These are phyloP conservation scores for Sugiyamaella japonica DNA, from an alignment of 1,139 yeast species.

Conservation along the genomic window DNA sequence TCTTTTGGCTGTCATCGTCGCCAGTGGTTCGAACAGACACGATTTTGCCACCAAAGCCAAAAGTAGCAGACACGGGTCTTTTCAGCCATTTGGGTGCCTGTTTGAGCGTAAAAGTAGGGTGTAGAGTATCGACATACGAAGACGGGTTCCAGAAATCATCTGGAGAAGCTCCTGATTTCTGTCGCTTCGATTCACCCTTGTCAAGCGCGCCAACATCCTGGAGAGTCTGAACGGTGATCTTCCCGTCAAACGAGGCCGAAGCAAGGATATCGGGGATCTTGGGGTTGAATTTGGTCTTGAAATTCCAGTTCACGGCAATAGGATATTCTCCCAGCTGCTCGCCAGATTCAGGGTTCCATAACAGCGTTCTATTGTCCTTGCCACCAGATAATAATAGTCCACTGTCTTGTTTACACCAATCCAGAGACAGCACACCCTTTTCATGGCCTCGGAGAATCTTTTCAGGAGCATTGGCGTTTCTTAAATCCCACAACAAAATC, in stretches of 20 bases:
- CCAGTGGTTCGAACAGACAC: conserved; percentile 55
- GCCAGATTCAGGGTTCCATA: conserved; percentile 87
- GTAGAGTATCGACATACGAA: conserved; percentile 64
- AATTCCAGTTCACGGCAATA: conserved; percentile 91
- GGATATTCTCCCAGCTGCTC: conserved; percentile 82
- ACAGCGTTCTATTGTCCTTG: conserved; percentile 79
- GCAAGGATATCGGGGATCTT: conserved; percentile 88
- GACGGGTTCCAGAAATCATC: conserved; percentile 90
- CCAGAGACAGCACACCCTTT: conserved; percentile 84
- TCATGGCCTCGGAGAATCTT: conserved; percentile 73
- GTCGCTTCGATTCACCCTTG: conserved; percentile 10
- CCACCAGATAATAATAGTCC: conserved; percentile 81
- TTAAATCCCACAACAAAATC: conserved; percentile 87
- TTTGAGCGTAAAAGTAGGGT: conserved; percentile 55
- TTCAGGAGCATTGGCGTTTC: conserved; percentile 90
- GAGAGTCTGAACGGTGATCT: conserved; percentile 75
- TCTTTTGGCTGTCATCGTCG: conserved; percentile 35
- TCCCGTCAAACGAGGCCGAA: conserved; percentile 89
- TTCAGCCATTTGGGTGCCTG: conserved; percentile 93
- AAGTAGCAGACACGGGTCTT: conserved; percentile 71
- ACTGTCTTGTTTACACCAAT: conserved; percentile 90
- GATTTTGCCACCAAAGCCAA: conserved; percentile 93
- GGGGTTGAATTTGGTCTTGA: conserved; percentile 85
- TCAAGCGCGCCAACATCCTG: conserved; percentile 60
- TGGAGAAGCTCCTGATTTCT: conserved; percentile 45